Percentiles rank a stretch among this genome's conserved stretches.
phyloP scores from a whole-genome alignment of 2,329 filamentous ascomycete species.

The Aotearoamyces nothofagi region DNA sequence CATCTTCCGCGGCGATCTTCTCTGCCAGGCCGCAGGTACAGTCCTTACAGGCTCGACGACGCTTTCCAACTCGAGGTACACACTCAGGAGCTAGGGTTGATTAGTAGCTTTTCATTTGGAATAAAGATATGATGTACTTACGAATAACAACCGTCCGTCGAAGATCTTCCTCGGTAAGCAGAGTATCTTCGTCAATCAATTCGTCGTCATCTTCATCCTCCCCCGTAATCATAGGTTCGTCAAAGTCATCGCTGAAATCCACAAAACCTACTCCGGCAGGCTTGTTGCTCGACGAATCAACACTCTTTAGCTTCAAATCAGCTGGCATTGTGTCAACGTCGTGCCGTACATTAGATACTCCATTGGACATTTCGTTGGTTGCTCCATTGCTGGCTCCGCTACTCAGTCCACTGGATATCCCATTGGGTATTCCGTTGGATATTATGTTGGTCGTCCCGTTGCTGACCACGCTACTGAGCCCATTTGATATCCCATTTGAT shows the following conservation, averaged over 20 bases:
- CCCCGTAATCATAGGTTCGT: constrained; percentile 30
- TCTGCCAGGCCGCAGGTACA: constrained; percentile 89
- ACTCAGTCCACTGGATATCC: too few relatives aligned
- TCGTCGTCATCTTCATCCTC: constrained; percentile 59
- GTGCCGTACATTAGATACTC: constrained; percentile 22
- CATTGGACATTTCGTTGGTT: too few relatives aligned
- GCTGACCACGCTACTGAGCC: too few relatives aligned
- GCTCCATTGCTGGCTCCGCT: too few relatives aligned
- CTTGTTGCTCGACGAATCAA: constrained; percentile 11
- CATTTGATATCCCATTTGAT: too few relatives aligned
- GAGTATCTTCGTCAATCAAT: constrained; percentile 77
- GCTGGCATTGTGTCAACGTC: too few relatives aligned
- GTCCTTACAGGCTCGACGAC: constrained; percentile 91
- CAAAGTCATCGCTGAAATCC: constrained; percentile 50
- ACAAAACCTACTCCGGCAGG: constrained; percentile 52
- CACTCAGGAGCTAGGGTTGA: constrained; percentile 58
- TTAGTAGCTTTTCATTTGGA: constrained; percentile 4
- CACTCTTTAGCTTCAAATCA: constrained; percentile 14
- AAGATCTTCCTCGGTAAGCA: constrained; percentile 77
- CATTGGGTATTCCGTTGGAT: too few relatives aligned
- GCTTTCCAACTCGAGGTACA: constrained; percentile 72
- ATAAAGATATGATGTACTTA: constrained; percentile 31
- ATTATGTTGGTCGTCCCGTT: too few relatives aligned
- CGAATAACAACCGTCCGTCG: constrained; percentile 64
- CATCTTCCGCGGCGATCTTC: constrained; percentile 74